These are phyloP conservation scores for Karstenula rhodostoma DNA, from an alignment of 2,329 filamentous ascomycete genomes.

Conservation along the genomic window DNA sequence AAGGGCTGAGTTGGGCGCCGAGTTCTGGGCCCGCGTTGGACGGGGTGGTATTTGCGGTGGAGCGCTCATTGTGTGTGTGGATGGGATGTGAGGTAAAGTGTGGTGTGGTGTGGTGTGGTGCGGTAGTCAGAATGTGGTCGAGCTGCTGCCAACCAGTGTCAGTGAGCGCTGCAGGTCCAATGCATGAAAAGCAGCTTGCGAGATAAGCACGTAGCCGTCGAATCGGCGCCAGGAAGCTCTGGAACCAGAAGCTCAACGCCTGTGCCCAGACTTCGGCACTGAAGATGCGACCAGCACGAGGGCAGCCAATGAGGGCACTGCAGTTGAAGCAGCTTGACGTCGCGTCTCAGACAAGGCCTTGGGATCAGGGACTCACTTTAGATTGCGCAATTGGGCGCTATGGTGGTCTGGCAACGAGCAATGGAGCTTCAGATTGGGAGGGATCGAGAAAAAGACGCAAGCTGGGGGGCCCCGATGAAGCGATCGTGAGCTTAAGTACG, in stretches of 20 bases:
- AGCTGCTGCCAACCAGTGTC: conserved; percentile 29
- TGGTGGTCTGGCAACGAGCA: not conserved
- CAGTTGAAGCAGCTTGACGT: conserved; percentile 28
- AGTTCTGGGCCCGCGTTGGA: conserved; percentile 63
- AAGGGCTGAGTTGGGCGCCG: conserved; percentile 50
- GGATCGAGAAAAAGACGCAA: conserved; percentile 14
- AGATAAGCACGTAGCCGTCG: conserved; percentile 32
- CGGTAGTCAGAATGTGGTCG: conserved; percentile 19
- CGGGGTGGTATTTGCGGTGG: conserved; percentile 67
- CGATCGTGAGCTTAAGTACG: conserved; percentile 37
- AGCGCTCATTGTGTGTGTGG: conserved; percentile 54
- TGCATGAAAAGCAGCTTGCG: conserved; percentile 28
- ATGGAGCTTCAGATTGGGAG: not conserved
- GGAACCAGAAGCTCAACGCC: conserved; percentile 25
- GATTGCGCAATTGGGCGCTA: conserved; percentile 11
- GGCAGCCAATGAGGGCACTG: conserved; percentile 31
- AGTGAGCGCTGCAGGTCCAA: conserved; percentile 30
- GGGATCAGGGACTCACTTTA: conserved; percentile 15
- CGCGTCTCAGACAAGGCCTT: conserved; percentile 26
- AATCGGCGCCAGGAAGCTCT: conserved; percentile 20
- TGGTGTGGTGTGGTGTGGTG: conserved; percentile 20
- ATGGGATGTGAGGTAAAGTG: conserved; percentile 13
- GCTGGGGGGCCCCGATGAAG: conserved; percentile 21
- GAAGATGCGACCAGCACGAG: conserved; percentile 22
- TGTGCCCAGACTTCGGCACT: conserved; percentile 28